Evolutionary conservation across 2,329 filamentous ascomycete genomes (phyloP), one percentile per base, ranked within the genome.

Genomic region (Aureobasidium sp.): DNA sequence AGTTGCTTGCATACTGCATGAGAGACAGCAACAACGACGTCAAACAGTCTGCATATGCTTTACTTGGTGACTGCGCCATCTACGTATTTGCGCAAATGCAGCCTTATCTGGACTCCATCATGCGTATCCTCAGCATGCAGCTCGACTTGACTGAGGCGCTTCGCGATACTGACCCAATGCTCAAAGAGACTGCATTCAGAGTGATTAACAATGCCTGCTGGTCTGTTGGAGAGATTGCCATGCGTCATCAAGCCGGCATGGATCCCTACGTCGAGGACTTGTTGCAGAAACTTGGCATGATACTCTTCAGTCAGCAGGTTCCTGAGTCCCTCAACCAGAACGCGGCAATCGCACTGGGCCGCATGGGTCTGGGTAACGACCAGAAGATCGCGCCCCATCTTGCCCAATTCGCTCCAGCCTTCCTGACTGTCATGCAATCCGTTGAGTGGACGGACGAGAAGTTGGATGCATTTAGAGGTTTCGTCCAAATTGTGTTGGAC

Each of bases 141-240:
- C 84, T 99, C 31, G 92, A 97, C 67, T 70, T 76, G 67, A 88
- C 91, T 64, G 82, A 81, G 61, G 83, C 91, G 56, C 76, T 85
- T 20, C 88, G 92, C 64, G 90, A 95, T 68, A 89, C 91, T 64
- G 90, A 96, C 66, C 42, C 41, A 3, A 58, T 58, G 42, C 55
- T 58, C 41, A 58, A 48, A 34, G 55, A 58, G 55, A 88, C 85
- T 20, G 87, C 87, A 15, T 97, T 96, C 73, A 91, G 91, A 64
- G 92, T 97, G 34, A 87, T 97, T 64, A 99, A 97, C 82, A 99
- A 99, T 72, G 93, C 94, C 25, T 97, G 93, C 77, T 99, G 94
- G 94, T 95, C 92, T 7, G 87, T 87, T 27, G 94, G 94, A 45
- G 94, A 99, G 78, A 94, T 97, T 65, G 86, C 91, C 17, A 86